Conservation (phyloP, 2,329 filamentous ascomycete species). For the Claviceps fusiformis region DNA sequence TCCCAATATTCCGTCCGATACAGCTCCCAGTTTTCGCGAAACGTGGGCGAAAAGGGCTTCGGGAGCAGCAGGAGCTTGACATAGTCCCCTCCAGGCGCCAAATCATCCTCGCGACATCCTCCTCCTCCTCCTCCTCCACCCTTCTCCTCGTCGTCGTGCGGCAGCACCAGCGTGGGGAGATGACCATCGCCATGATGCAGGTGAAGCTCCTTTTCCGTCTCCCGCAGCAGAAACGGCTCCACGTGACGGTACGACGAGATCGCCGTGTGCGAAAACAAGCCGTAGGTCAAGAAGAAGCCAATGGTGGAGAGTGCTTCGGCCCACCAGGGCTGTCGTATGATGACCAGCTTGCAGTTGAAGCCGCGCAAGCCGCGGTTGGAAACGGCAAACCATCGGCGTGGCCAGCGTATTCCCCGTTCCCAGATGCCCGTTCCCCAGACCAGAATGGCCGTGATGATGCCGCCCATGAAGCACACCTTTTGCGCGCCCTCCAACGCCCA, state of each 20-base stretch:
- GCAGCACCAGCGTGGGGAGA: constrained; percentile 21
- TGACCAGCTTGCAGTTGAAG: constrained; percentile 93
- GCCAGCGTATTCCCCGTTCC: constrained; percentile 91
- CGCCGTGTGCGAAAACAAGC: constrained; percentile 52
- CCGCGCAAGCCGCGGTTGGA: constrained; percentile 80
- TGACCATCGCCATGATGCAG: constrained; percentile 18
- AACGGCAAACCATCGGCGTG: constrained; percentile 75
- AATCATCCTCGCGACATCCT: constrained; percentile 71
- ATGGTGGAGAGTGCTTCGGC: constrained; percentile 60
- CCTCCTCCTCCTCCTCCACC: constrained; percentile 36
- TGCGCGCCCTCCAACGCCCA: constrained; percentile 87
- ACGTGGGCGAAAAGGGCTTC: constrained; percentile 89
- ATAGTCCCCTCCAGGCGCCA: constrained; percentile 79
- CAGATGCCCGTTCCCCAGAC: constrained; percentile 95
- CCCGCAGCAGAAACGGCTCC: constrained; percentile 47
- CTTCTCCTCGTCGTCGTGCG: constrained; percentile 42
- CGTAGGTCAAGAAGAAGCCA: constrained; percentile 67
- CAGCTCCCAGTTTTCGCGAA: constrained; percentile 92
- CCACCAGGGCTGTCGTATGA: constrained; percentile 73
- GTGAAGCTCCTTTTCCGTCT: constrained; percentile 46
- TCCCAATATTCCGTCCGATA: constrained; percentile 96
- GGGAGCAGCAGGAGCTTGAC: constrained; percentile 82
- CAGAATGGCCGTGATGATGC: constrained; percentile 71
- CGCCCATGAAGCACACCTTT: constrained; percentile 83
- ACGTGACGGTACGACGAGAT: constrained; percentile 65